A percentile compares a stretch with the other conserved stretches of the same genome.
These are phyloP conservation scores for Rhizopogon vulgaris DNA, from an alignment of 768 basidiomycete species.

Conservation along the genomic window DNA sequence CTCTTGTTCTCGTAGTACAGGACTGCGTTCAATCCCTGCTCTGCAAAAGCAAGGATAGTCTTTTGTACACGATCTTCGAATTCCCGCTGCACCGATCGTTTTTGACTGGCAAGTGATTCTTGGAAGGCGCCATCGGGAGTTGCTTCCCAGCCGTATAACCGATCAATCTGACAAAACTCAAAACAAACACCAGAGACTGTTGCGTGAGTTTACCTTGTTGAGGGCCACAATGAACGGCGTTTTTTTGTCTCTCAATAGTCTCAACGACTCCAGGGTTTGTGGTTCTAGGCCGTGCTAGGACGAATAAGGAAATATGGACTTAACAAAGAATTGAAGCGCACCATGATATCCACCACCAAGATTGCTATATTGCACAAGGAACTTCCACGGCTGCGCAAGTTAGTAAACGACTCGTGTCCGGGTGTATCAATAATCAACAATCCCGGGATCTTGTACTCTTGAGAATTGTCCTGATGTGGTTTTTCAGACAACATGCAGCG, in stretches of 20 bases:
- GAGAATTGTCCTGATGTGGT: slow-evolving; percentile 52
- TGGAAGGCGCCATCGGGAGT: slow-evolving; percentile 91
- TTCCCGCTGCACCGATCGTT: slow-evolving; percentile 74
- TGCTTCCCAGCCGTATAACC: slow-evolving; percentile 91
- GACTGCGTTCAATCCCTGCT: slow-evolving; percentile 92
- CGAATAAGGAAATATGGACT: slow-evolving; percentile 2
- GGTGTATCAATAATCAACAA: slow-evolving; percentile 96
- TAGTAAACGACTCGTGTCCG: slow-evolving; percentile 98
- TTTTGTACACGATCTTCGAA: slow-evolving; percentile 85
- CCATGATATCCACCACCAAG: slow-evolving; percentile 98
- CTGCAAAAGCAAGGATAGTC: slow-evolving; percentile 91
- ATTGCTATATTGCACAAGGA: slow-evolving; percentile 99
- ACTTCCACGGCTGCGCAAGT: slow-evolving; percentile 90
- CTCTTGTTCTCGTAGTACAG: slow-evolving; percentile 98
- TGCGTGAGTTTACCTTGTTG: slow-evolving; percentile 63
- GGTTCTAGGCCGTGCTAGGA: slow-evolving; percentile 89
- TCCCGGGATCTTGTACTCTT: slow-evolving; percentile 97
- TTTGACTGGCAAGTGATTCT: slow-evolving; percentile 83
- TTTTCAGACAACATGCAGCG: slow-evolving; percentile 6
- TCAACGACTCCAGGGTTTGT: slow-evolving; percentile 95
- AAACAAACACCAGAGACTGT: slow-evolving; percentile 5
- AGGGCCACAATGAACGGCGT: slow-evolving; percentile 98
- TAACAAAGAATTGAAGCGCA: slow-evolving; percentile 24
- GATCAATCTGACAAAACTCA: slow-evolving; percentile 71
- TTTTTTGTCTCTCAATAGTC: slow-evolving; percentile 85